phyloP scores from a whole-genome alignment of 768 basidiomycete genomes.

The Kwoniella sp. region DNA sequence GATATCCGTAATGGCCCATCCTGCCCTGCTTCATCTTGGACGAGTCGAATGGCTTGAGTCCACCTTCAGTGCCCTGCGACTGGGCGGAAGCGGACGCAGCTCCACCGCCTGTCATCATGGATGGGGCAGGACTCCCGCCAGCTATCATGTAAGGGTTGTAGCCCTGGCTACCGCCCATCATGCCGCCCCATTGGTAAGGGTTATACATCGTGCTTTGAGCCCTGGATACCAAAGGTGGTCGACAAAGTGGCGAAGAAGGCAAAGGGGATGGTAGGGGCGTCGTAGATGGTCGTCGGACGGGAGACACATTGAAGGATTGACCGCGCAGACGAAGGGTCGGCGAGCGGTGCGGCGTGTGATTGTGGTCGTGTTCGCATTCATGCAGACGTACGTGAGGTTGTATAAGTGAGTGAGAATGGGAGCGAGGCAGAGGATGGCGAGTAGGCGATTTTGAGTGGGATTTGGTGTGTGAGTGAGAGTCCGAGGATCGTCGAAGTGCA shows the following conservation, averaged over 20 bases:
- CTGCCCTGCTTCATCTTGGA: conserved; percentile 44
- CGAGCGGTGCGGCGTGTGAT: not conserved
- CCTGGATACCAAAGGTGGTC: conserved; percentile 8
- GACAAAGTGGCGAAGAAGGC: conserved; percentile 8
- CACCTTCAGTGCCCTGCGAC: not conserved
- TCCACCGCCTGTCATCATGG: not conserved
- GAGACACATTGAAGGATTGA: not conserved
- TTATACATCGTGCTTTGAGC: conserved; percentile 26
- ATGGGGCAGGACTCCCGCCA: conserved; percentile 11
- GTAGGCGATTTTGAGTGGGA: conserved; percentile 11
- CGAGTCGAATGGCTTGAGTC: conserved; percentile 40
- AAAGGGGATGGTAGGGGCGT: conserved; percentile 6
- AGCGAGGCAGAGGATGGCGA: conserved; percentile 2
- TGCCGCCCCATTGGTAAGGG: conserved; percentile 18
- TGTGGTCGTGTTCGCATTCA: not conserved
- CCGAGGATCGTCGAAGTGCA: not conserved
- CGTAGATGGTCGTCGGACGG: conserved; percentile 7
- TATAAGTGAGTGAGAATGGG: conserved; percentile 8
- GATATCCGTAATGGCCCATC: conserved; percentile 51
- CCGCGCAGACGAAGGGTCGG: not conserved
- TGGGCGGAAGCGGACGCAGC: not conserved
- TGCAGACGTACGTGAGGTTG: not conserved
- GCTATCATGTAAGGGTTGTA: conserved; percentile 25
- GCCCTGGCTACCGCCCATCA: conserved; percentile 8
- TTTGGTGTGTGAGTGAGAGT: not conserved